Conservation (phyloP, 371 early-diverging fungal species). For the Ordospora colligata region DNA sequence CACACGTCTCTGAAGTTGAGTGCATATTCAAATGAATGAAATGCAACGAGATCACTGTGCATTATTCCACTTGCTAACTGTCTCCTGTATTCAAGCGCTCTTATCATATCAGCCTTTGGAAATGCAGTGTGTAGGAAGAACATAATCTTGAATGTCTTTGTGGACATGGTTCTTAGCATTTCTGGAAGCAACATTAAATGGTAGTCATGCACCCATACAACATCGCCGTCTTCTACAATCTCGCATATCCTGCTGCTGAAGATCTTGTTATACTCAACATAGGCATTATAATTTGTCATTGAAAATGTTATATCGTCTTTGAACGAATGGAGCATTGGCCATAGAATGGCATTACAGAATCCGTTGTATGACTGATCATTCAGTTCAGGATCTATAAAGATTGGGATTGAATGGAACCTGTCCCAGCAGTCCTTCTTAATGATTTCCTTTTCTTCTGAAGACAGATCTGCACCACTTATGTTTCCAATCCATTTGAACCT, state of each 20-base stretch:
- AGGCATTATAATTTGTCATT: conserved; percentile 82
- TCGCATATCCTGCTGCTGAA: conserved; percentile 77
- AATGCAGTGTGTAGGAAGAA: conserved; percentile 97
- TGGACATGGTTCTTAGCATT: conserved; percentile 66
- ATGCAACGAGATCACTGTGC: conserved; percentile 78
- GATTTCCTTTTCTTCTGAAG: conserved; percentile 68
- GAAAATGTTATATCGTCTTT: conserved; percentile 85
- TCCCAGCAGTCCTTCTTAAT: conserved; percentile 68
- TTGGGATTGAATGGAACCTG: conserved; percentile 79
- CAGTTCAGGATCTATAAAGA: conserved; percentile 82
- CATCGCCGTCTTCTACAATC: conserved; percentile 74
- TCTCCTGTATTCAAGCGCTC: conserved; percentile 75
- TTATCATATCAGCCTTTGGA: conserved; percentile 82
- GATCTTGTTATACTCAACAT: conserved; percentile 74
- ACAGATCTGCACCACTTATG: conserved; percentile 77
- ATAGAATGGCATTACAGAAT: conserved; percentile 81
- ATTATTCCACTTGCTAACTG: conserved; percentile 80
- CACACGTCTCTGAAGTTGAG: conserved; percentile 89
- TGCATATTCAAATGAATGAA: conserved; percentile 97
- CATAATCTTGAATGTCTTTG: conserved; percentile 75
- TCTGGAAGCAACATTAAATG: conserved; percentile 89
- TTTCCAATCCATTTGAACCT: conserved; percentile 95
- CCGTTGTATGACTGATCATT: conserved; percentile 95
- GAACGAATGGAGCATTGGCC: conserved; percentile 96
- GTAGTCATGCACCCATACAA: conserved; percentile 99